Conservation (phyloP, 148 eudicot genomes). For the Oxyria digyna region DNA sequence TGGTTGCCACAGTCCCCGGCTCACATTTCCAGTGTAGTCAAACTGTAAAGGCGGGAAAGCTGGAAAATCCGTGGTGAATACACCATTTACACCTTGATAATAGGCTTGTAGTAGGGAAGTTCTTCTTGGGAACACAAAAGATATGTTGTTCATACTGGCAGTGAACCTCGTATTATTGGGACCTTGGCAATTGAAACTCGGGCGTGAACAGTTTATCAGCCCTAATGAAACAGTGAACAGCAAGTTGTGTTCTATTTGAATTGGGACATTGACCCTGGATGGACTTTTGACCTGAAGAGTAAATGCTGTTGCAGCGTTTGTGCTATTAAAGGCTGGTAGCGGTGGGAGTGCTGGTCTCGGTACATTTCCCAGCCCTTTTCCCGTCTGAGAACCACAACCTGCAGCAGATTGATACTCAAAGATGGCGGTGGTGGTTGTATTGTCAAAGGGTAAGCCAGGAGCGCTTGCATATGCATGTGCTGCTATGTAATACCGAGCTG, state of each 20-base stretch:
- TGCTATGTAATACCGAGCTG: conserved; percentile 69
- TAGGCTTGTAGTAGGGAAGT: conserved; percentile 67
- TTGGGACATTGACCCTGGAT: conserved; percentile 43
- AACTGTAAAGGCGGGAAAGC: conserved; percentile 58
- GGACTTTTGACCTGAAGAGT: conserved; percentile 39
- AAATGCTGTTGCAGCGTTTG: conserved; percentile 57
- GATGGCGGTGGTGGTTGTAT: conserved; percentile 86
- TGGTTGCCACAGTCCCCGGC: conserved; percentile 70
- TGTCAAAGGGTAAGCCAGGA: conserved; percentile 49
- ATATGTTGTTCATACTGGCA: conserved; percentile 75
- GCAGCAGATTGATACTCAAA: conserved; percentile 45
- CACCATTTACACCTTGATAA: conserved; percentile 48
- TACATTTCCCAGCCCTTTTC: conserved; percentile 11
- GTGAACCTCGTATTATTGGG: conserved; percentile 74
- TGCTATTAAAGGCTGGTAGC: conserved; percentile 68
- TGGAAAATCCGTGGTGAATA: conserved; percentile 79
- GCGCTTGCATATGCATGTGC: conserved; percentile 70
- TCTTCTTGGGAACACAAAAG: conserved; percentile 50
- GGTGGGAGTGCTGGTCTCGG: conserved; percentile 37
- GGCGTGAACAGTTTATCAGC: conserved; percentile 39
- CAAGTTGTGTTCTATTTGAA: conserved; percentile 42
- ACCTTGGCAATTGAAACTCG: conserved; percentile 63
- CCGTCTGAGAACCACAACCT: conserved; percentile 11
- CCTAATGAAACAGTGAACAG: conserved; percentile 77
- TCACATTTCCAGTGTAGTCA: conserved; percentile 82